A percentile compares a stretch with the other conserved stretches of the same genome.
phyloP scores from a whole-genome alignment of 1,139 yeast species.

The Saccharomyces uvarum region DNA sequence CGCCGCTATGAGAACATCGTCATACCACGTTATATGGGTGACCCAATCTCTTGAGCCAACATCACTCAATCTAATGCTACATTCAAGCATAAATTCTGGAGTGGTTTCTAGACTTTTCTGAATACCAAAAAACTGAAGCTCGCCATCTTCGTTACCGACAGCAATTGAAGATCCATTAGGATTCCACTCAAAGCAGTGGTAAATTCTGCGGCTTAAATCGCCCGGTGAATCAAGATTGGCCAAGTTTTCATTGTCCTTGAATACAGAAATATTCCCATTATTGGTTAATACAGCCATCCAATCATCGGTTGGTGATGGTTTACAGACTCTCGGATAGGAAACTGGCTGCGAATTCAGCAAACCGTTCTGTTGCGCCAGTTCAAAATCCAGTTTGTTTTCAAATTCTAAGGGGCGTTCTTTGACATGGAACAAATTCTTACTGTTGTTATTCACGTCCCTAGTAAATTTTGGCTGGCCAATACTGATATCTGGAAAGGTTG shows the following conservation, averaged over 20 bases:
- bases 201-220: conserved; percentile 17
- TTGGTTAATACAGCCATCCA: conserved; percentile 26
- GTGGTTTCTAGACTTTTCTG: conserved; percentile 8
- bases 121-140: conserved; percentile 11
- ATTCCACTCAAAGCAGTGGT: conserved; percentile 28
- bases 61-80: not conserved
- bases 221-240: conserved; percentile 20
- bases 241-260: conserved; percentile 9
- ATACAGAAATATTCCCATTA: conserved; percentile 25
- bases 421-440: conserved; percentile 24
- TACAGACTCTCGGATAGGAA: conserved; percentile 17
- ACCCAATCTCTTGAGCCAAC: conserved; percentile 17
- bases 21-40: conserved; percentile 17
- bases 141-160: conserved; percentile 27
- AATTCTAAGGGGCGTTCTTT: conserved; percentile 17
- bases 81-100: not conserved
- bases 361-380: conserved; percentile 17
- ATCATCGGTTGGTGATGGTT: conserved; percentile 18
- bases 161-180: conserved; percentile 18
- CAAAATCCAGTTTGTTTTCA: conserved; percentile 27
- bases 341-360: conserved; percentile 27
- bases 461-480: conserved; percentile 24
- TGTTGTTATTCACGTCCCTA: conserved; percentile 13
- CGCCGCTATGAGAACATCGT: conserved; percentile 4
- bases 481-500: conserved; percentile 25